Evolutionary conservation across 192 early-diverging fungal genomes (phyloP), one percentile per base, ranked within the genome.

Genomic region (Coemansia sp.): DNA sequence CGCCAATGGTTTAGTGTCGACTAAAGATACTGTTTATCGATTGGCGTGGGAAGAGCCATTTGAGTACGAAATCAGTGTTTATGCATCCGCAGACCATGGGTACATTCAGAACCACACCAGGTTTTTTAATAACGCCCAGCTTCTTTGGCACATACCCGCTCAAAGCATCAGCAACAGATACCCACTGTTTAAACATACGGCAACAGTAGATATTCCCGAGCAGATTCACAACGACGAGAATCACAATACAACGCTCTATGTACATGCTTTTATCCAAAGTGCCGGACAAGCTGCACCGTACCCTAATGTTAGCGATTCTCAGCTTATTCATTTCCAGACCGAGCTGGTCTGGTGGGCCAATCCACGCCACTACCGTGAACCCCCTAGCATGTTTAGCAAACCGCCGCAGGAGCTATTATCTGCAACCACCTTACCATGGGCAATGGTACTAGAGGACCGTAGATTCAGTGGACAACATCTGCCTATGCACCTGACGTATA

Each of bases 121-220:
- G 22, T 48, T 48, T 21, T 48, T 48, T 12, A 22, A 48, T 11
- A 48, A 48, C 22, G 46, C 46, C 9, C 22, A 48, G 18, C 22
- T 48, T 12, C 46, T 48, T 2, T 48, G 46, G 46, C 46, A 48
- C 24, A 48, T 48, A 19, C 46, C 46, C 1, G 11, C 46, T 1
- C 46, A 48, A 11, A 48, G 46, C 46, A 19, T 48, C 14, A 24
- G 24, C 21, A 48, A 48, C 19, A 22, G 46, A 48, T 48, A 48
- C 24, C 46, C 46, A 11, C 19, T 14, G 46, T 48, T 48, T 23
- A 48, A 21, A 12, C 21, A 23, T 25, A 22, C 21, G 46, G 14
- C 22, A 5, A 21, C 46, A 25, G 46, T 48, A 25, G 24, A 48
- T 0, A 15, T 48, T 8, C 46, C 46, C 1, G 46, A 48, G 9